Base-by-base conservation (phyloP, 129 eudicot species). In the Deinandra increscens region DNA sequence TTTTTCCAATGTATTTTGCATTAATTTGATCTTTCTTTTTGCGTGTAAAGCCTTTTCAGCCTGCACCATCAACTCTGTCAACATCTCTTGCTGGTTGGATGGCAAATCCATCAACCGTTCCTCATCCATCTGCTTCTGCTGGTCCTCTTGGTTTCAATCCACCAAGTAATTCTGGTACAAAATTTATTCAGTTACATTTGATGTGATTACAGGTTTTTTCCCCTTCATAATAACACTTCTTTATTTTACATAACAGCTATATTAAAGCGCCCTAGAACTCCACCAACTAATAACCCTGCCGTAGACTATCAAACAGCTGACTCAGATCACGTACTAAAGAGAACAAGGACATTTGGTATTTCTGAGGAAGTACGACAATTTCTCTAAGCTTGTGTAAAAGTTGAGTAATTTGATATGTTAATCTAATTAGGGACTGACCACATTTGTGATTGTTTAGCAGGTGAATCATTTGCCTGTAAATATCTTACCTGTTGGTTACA, bases 291-390 rank as follows among this genome's bases (percentile, higher is more conserved):
- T 71, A 84, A 76, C 74, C 67, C 87, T 42, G 84, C 87, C 60
- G 71, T 87, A 53, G 97, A 87, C 77, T 90, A 85, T 75, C 97
- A 90, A 73, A 90, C 91, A 42, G 97, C 95, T 36, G 95, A 90
- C 78, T 90, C 97, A 42, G 97, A 90, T 60, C 97, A 82, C 59
- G 91, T 87, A 36, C 20, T 85, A 69, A 87, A 90, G 84, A 83
- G 97, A 82, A 31, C 94, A 69, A 81, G 97, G 49, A 81, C 95
- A 33, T 87, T 87, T 49, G 97, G 91, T 46, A 75, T 85, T 49
- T 78, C 95, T 29, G 97, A 90, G 39, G 97, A 90, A 55, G 95
- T 87, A 83, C 53, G 78, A 0, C 42, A 46, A 54, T 61, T 66
- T 72, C 65, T 17, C 13, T 39, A 7, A 43, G 4, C 63, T 56